A percentile compares a stretch with the other conserved stretches of the same genome.
phyloP scores from a whole-genome alignment of 2,329 filamentous ascomycete genomes.

The Ciborinia camelliae region DNA sequence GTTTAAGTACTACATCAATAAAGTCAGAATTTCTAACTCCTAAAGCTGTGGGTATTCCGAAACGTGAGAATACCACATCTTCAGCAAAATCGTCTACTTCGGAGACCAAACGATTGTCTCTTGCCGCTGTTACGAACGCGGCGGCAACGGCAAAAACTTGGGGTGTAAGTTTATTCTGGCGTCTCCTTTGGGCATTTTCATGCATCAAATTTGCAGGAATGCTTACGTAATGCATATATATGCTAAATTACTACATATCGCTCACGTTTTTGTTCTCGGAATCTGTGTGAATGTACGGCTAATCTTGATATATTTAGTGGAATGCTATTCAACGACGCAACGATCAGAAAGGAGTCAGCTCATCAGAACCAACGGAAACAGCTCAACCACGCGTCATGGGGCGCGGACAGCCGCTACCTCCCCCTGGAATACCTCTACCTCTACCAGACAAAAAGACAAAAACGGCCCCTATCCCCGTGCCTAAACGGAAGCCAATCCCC shows the following conservation, averaged over 20 bases:
- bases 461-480: slow-evolving; percentile 54
- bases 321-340: slow-evolving; percentile 51
- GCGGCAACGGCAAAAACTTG: slow-evolving; percentile 56
- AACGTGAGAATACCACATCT: slow-evolving; percentile 38
- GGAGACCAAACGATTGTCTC: slow-evolving; percentile 47
- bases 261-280: background rate
- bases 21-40: slow-evolving; percentile 42
- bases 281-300: background rate
- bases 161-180: slow-evolving; percentile 39
- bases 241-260: background rate
- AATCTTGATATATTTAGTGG: slow-evolving; percentile 34
- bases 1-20: slow-evolving; percentile 40
- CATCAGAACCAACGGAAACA: slow-evolving; percentile 38
- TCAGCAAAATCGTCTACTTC: slow-evolving; percentile 29
- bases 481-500: slow-evolving; percentile 62
- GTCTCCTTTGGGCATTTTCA: background rate
- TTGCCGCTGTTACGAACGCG: slow-evolving; percentile 54
- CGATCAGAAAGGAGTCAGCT: slow-evolving; percentile 36
- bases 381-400: slow-evolving; percentile 67
- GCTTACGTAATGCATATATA: background rate
- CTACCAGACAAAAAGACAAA: slow-evolving; percentile 60
- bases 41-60: slow-evolving; percentile 41
- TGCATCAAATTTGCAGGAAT: background rate
- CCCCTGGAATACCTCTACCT: slow-evolving; percentile 75
- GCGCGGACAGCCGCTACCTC: slow-evolving; percentile 75